phyloP scores from a whole-genome alignment of 2,329 filamentous ascomycete genomes.

The Ceratocystis diversiconidia region DNA sequence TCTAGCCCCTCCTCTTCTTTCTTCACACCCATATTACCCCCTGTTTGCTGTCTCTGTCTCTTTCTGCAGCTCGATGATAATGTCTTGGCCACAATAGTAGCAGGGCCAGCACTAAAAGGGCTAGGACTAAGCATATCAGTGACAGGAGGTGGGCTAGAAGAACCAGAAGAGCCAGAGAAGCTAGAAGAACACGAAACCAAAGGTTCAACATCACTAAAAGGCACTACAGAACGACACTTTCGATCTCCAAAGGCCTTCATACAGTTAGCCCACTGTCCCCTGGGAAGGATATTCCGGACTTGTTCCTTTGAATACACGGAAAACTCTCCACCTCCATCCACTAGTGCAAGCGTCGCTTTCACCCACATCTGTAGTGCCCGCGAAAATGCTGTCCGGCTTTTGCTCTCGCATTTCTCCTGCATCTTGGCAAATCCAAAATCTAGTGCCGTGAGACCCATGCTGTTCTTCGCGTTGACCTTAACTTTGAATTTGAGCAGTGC shows the following conservation, averaged over 20 bases:
- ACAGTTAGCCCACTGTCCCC: neutral
- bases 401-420: neutral
- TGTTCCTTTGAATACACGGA: neutral
- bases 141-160: no score
- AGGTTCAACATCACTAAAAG: no score
- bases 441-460: conserved; percentile 10
- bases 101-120: no score
- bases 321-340: conserved; percentile 10
- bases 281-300: neutral
- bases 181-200: no score
- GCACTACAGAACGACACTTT: no score
- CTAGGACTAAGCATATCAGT: no score
- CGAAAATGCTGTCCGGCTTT: neutral
- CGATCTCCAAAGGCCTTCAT: neutral
- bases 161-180: no score
- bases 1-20: neutral
- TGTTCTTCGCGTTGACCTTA: conserved; percentile 1
- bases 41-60: neutral
- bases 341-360: neutral
- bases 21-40: neutral
- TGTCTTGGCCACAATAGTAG: neutral
- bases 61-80: neutral
- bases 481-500: neutral
- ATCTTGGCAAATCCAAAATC: conserved; percentile 10
- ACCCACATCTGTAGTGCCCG: conserved; percentile 1